These are phyloP conservation scores for Sophora flavescens DNA, from an alignment of 306 rosid genomes.

Conservation along the genomic window DNA sequence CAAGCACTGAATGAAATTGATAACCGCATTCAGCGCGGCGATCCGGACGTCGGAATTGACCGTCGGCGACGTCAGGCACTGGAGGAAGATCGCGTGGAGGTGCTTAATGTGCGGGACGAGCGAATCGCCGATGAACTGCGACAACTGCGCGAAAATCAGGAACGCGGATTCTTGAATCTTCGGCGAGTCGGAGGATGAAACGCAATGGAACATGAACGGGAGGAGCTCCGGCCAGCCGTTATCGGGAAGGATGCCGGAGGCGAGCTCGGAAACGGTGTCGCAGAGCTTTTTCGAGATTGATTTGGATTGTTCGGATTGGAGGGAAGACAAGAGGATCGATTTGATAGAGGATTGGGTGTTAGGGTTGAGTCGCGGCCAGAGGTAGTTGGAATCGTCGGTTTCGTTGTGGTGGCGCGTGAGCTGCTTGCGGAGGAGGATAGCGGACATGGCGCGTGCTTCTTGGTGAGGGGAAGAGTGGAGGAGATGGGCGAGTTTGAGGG, in stretches of 20 bases:
- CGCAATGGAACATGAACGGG: conserved; percentile 94
- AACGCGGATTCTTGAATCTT: conserved; percentile 90
- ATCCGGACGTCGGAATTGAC: conserved; percentile 77
- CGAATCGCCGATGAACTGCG: conserved; percentile 90
- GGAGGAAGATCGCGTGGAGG: conserved; percentile 80
- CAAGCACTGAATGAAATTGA: conserved; percentile 90
- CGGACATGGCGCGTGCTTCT: conserved; percentile 96
- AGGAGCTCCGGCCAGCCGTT: conserved; percentile 90
- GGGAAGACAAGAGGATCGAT: conserved; percentile 74
- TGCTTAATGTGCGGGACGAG: conserved; percentile 82
- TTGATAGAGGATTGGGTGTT: conserved; percentile 77
- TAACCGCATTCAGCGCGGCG: conserved; percentile 89
- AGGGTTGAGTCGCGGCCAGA: conserved; percentile 82
- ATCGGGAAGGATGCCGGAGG: conserved; percentile 86
- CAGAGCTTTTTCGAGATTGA: conserved; percentile 86
- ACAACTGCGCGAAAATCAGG: conserved; percentile 85
- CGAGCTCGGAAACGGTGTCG: conserved; percentile 96
- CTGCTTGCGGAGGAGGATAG: conserved; percentile 93
- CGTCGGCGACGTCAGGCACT: conserved; percentile 61
- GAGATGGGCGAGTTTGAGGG: conserved; percentile 84
- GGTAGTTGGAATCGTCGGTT: conserved; percentile 68
- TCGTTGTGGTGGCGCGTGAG: conserved; percentile 61
- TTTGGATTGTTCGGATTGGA: conserved; percentile 76
- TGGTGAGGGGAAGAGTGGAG: conserved; percentile 74
- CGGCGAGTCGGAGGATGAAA: conserved; percentile 81